A percentile compares a stretch with the other conserved stretches of the same genome.
phyloP scores from a whole-genome alignment of 2,329 filamentous ascomycete genomes.

The Fusarium sterilihyphosum region DNA sequence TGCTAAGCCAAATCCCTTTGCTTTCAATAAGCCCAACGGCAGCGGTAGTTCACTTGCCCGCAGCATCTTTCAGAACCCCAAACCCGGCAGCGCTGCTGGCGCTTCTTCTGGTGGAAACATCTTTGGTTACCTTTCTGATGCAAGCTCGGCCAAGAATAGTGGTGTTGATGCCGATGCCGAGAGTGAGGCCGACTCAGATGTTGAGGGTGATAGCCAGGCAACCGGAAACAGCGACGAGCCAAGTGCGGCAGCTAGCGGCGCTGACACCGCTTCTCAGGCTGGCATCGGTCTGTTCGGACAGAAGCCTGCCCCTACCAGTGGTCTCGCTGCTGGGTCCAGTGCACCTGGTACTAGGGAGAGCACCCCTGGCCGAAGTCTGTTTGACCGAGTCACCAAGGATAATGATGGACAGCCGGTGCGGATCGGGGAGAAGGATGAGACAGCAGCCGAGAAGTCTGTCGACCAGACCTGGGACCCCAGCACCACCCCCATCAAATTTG shows the following conservation, averaged over 20 bases:
- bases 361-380: constrained; percentile 61
- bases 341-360: constrained; percentile 56
- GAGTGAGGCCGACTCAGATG: constrained; percentile 57
- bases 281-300: constrained; percentile 41
- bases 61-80: constrained; percentile 56
- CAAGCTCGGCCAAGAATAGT: constrained; percentile 64
- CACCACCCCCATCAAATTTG: constrained; percentile 66
- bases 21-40: constrained; percentile 50
- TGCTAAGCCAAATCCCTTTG: constrained; percentile 48
- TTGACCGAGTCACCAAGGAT: constrained; percentile 64
- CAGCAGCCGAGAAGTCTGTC: constrained; percentile 40
- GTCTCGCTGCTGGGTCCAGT: constrained; percentile 46
- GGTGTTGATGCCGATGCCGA: constrained; percentile 60
- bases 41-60: constrained; percentile 48
- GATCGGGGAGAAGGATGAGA: constrained; percentile 44
- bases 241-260: constrained; percentile 54
- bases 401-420: constrained; percentile 61
- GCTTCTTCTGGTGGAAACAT: constrained; percentile 57
- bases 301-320: constrained; percentile 46
- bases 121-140: constrained; percentile 69
- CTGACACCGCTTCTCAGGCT: constrained; percentile 51
- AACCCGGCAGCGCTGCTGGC: constrained; percentile 44
- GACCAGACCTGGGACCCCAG: constrained; percentile 57
- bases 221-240: constrained; percentile 56
- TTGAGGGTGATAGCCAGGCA: constrained; percentile 54